These are phyloP conservation scores for Iberis pinnata DNA, from an alignment of 345 rosid genomes.

Conservation along the genomic window DNA sequence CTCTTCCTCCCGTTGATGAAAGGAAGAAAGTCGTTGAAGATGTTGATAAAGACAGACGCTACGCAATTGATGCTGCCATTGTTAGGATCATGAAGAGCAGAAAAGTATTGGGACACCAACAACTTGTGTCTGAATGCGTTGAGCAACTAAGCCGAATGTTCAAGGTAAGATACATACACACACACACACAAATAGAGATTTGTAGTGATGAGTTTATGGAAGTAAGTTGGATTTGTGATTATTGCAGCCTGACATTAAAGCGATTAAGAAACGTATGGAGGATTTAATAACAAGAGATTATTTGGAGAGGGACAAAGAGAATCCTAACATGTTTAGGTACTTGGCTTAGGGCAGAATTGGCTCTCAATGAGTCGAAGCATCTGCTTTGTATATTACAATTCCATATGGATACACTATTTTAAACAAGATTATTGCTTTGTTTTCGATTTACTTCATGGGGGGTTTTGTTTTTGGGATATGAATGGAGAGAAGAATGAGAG, in stretches of 20 bases:
- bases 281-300: constrained; percentile 76
- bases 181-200: background rate
- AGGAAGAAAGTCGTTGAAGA: constrained; percentile 84
- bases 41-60: constrained; percentile 77
- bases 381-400: no score
- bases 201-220: background rate
- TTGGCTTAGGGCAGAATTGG: constrained; percentile 46
- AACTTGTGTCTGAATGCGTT: constrained; percentile 74
- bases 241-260: constrained; percentile 86
- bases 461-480: no score
- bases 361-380: no score
- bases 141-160: constrained; percentile 87
- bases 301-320: constrained; percentile 81
- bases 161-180: constrained; percentile 41
- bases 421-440: no score
- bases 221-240: background rate
- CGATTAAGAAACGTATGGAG: constrained; percentile 84
- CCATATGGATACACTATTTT: background rate
- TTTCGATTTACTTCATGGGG: no score
- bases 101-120: constrained; percentile 70
- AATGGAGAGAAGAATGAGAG: no score
- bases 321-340: constrained; percentile 58
- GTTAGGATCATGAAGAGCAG: constrained; percentile 94
- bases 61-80: constrained; percentile 83
- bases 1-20: constrained; percentile 84